Evolutionary conservation across 805 yeast genomes (phyloP), one percentile per base, ranked within the genome.

Genomic region (Yueomyces sinensis): DNA sequence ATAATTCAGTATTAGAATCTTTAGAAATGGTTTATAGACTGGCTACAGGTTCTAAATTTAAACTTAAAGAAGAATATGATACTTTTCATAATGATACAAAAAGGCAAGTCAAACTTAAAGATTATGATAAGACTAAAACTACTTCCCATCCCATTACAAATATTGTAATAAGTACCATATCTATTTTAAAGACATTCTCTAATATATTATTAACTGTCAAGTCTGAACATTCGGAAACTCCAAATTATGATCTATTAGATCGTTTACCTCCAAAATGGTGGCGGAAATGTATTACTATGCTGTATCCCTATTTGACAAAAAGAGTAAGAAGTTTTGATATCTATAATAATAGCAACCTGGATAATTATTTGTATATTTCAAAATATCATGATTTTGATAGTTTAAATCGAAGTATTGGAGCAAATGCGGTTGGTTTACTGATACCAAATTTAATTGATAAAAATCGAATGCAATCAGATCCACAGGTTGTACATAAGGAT

Each of bases 111-210:
- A 11, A 20, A 11, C 11, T 20, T 20, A 20, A 20, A 20, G 24
- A 20, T 20, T 7, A 7, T 11, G 24, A 20, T 7, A 11, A 20
- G 24, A 20, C 24, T 7, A 7, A 11, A 20, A 7, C 11, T 20
- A n/a, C n/a, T n/a, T n/a, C n/a, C n/a, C n/a, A n/a, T n/a, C n/a
- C n/a, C n/a, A 74, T 74, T 29, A 54, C 71, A 24, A 68, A 70
- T 37, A 58, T 73, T 32, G 62, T 75, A 5, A 64, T 58, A 42
- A 72, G 68, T 44, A 47, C 65, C 13, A 63, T 76, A n/a, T 77
- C 70, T 38, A 68, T 76, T 17, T 48, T 76, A 32, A 63, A 62
- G 13, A 57, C 63, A 29, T 59, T 75, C 9, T 52, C 70, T 1
- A 46, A 45, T 9, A 44, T 49, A 31, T 25, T 39, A 22, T 30